Base-by-base conservation (phyloP, 1,284 basidiomycete species). In the Exobasidium cylindrosporum region DNA sequence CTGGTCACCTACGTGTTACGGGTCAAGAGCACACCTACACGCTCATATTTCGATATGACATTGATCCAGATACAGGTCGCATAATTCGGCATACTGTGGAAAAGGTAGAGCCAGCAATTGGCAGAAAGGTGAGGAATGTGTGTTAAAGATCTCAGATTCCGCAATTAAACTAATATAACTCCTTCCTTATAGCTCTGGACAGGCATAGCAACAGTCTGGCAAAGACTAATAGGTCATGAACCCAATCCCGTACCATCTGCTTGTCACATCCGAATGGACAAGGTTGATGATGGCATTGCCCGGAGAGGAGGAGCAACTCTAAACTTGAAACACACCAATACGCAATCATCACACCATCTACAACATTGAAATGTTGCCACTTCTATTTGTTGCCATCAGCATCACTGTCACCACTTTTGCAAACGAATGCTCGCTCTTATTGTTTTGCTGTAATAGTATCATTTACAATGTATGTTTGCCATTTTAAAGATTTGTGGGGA, bases 21-120 rank as follows among this genome's bases (percentile, higher is more conserved):
- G 66, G 68, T 0, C 54, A 67, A 40, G 61, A 65, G 23, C 76
- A 78, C 50, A 68, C 70, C 23, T 79, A 77, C 49, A 74, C 73
- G 10, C 66, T 77, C 57, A 59, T 79, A 30, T 79, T 76, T 60
- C 60, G 67, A 55, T 79, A 79, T 61, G 66, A 66, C 0, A 73
- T 78, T 49, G 76, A 78, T 52, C 65, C 31, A 4, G 30, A 29
- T 0, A 73, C 76, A 11, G 77, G 76, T 4, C 73, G 62, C 56
- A 71, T 79, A 29, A 62, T 54, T 10, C 59, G 65, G 21, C 77
- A 79, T 53, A 54, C 62, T 23, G 76, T 79, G 17, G 76, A 78
- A 60, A 67, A 72, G 35, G 75, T 79, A 50, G 68, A 76, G 66
- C 77, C 77, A 5, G 68, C 70, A 5, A 73, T 74, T 0, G 73